Evolutionary conservation across 768 basidiomycete genomes (phyloP).

Genomic region (Pisolithus sp.): DNA sequence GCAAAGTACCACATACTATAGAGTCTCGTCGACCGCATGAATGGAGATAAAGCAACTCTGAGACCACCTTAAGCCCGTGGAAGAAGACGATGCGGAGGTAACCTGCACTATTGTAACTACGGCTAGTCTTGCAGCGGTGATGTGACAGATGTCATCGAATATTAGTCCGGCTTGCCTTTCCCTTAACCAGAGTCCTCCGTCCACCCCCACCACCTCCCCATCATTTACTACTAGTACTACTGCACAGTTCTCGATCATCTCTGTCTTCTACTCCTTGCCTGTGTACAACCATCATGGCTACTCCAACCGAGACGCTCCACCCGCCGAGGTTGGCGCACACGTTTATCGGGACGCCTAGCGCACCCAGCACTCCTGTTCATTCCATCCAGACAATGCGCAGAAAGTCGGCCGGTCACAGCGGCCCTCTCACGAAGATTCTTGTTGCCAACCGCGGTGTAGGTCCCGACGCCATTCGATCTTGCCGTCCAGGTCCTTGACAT

Average conservation of each 20-base stretch:
- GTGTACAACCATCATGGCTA: constrained; percentile 20
- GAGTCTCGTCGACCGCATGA: too few species aligned
- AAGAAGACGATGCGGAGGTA: too few species aligned
- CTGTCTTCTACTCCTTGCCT: constrained; percentile 8
- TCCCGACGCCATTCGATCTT: constrained; percentile 6
- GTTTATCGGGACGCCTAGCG: constrained; percentile 69
- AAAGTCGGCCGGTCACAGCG: constrained; percentile 85
- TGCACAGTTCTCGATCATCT: neutral
- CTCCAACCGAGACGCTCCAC: constrained; percentile 41
- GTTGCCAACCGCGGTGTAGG: constrained; percentile 89
- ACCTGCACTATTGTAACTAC: neutral
- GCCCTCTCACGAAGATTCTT: constrained; percentile 85
- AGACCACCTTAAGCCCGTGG: too few species aligned
- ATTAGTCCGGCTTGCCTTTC: neutral
- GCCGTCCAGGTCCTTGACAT: constrained; percentile 4
- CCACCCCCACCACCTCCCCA: too few species aligned
- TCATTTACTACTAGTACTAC: too few species aligned
- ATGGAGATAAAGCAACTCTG: too few species aligned
- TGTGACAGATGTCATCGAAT: neutral
- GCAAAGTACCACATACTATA: too few species aligned
- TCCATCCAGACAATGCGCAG: constrained; percentile 88
- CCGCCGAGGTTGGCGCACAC: constrained; percentile 69
- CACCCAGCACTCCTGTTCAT: constrained; percentile 80
- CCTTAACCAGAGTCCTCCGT: too few species aligned
- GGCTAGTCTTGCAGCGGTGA: neutral